These are phyloP conservation scores for Globisporangium echinulatum DNA, from an alignment of 352 stramenopile species.

Conservation along the genomic window DNA sequence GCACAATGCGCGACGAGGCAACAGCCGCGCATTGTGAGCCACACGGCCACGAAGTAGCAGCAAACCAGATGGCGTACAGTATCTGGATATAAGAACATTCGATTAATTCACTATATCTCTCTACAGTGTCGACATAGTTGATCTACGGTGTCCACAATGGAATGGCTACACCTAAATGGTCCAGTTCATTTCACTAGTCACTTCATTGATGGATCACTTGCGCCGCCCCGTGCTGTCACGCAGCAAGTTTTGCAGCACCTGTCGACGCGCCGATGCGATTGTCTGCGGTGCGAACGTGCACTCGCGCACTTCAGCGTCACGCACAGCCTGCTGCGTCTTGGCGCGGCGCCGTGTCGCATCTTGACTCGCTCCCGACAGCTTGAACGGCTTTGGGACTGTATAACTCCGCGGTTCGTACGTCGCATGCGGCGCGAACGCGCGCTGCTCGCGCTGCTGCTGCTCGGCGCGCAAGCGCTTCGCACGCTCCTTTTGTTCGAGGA, in stretches of 20 bases:
- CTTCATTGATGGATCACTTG: no score
- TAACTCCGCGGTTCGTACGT: slow-evolving; percentile 65
- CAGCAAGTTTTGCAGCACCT: slow-evolving; percentile 45
- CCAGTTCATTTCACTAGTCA: no score
- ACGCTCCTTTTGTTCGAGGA: slow-evolving; percentile 67
- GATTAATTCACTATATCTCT: no score
- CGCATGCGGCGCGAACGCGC: slow-evolving; percentile 47
- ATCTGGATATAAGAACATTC: no score
- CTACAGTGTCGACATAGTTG: no score
- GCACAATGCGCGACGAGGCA: no score
- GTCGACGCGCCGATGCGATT: slow-evolving; percentile 44
- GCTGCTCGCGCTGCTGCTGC: slow-evolving; percentile 52
- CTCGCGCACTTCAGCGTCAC: slow-evolving; percentile 40
- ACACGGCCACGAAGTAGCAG: no score
- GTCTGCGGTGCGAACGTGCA: slow-evolving; percentile 58
- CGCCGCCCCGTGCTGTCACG: slow-evolving; percentile 8
- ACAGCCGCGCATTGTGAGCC: no score
- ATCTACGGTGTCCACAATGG: no score
- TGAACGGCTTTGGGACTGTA: slow-evolving; percentile 72
- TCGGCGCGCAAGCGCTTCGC: slow-evolving; percentile 65
- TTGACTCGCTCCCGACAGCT: slow-evolving; percentile 56
- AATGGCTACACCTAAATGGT: no score
- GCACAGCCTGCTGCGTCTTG: slow-evolving; percentile 40
- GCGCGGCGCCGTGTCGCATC: slow-evolving; percentile 37
- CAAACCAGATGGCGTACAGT: no score